Evolutionary conservation across 441 rosid species (phyloP).

Genomic region (Dalechampia spathulata): DNA sequence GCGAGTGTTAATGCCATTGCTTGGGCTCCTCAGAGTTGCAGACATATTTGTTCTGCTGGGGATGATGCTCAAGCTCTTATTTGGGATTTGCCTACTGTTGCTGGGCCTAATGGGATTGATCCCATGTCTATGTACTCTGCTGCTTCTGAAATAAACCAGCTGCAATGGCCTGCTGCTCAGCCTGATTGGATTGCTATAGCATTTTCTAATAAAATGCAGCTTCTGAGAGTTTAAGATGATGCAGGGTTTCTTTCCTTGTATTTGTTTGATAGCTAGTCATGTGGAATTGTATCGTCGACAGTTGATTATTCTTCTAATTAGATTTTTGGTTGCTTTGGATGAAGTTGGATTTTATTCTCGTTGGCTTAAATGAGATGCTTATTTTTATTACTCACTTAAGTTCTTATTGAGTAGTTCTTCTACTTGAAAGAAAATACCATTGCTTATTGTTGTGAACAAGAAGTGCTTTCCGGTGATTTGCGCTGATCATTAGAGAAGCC

Average conservation of each 20-base stretch:
- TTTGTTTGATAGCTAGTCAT: not conserved
- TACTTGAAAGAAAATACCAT: no score
- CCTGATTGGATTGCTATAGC: constrained; percentile 93
- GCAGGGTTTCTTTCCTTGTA: not conserved
- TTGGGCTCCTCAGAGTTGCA: constrained; percentile 87
- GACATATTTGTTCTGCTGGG: constrained; percentile 82
- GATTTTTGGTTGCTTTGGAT: constrained; percentile 1
- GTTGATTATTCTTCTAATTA: not conserved
- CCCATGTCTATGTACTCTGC: constrained; percentile 79
- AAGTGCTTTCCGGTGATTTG: no score
- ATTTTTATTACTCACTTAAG: not conserved
- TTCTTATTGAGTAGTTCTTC: no score
- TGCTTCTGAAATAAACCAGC: constrained; percentile 74
- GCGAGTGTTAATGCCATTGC: constrained; percentile 82
- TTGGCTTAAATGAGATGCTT: not conserved
- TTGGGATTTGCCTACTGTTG: constrained; percentile 89
- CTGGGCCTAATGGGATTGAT: constrained; percentile 92
- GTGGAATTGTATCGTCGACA: not conserved
- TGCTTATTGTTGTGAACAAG: no score
- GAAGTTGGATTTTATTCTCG: not conserved
- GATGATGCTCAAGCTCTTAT: constrained; percentile 79
- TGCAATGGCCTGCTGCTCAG: constrained; percentile 75
- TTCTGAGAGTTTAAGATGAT: constrained; percentile 69
- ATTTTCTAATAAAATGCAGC: constrained; percentile 76
- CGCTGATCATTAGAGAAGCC: no score